Evolutionary conservation across 345 rosid genomes (phyloP), one percentile per base, ranked within the genome.

Genomic region (Cardamine resedifolia): DNA sequence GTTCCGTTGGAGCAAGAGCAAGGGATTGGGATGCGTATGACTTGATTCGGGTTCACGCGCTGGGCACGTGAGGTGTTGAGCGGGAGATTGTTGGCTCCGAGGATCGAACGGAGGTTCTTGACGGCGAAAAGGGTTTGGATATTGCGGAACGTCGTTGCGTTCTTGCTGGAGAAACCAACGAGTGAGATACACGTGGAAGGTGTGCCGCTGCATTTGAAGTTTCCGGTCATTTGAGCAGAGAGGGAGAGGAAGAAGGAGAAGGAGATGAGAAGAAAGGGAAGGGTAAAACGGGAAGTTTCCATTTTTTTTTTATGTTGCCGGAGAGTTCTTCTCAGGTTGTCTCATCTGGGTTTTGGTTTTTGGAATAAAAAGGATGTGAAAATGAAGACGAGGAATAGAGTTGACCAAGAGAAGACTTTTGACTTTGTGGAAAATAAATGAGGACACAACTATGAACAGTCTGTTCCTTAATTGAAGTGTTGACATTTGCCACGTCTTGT

Each of bases 1-100:
- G 83, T 81, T 74, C 82, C 82, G 72, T 83, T 81, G 20, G 77
- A 78, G 81, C 96, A 90, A 24, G 49, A 20, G 71, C 96, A 90
- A 26, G 85, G 74, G 83, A 90, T 76, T 41, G 93, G 93, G 75
- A 90, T 61, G 15, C 55, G 49, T 45, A 87, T 20, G 72, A 77
- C 61, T 51, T 81, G 69, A 61, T 67, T 48, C 1, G 68, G 64
- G 27, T 36, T 33, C 18, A 79, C 62, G 14, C 2, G 36, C 10
- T 15, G 39, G 78, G 10, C 39, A 36, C 74, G 68, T 14, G 33
- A 8, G n/a, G 89, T 83, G 41, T 80, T 47, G 61, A 52, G 77
- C 11, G 83, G 78, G 56, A 85, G 81, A 73, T 69, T 63, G 78
- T 90, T 90, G 43, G 85, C 91, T 58, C 78, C 92, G 58, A 90